phyloP scores from a whole-genome alignment of 371 early-diverging fungal species.

The Umbelopsis sp. region DNA sequence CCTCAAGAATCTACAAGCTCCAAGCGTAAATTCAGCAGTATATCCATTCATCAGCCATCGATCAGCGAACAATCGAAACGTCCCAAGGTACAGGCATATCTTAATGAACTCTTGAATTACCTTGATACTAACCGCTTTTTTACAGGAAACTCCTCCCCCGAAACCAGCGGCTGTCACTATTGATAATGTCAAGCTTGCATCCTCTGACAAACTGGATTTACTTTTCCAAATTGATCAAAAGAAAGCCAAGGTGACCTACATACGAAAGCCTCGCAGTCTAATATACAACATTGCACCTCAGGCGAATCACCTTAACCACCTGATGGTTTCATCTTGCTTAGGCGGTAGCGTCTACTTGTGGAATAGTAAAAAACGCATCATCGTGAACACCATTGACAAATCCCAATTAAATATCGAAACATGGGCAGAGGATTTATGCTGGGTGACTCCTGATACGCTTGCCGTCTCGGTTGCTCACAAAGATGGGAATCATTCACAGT shows the following conservation, averaged over 20 bases:
- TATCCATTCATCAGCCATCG: no score
- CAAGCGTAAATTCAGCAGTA: no score
- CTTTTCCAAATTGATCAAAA: constrained; percentile 18
- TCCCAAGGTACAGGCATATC: no score
- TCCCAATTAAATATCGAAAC: constrained; percentile 26
- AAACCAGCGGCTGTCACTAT: neutral
- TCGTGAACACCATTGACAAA: constrained; percentile 31
- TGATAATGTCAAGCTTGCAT: neutral
- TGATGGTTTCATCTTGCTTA: constrained; percentile 38
- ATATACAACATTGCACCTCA: constrained; percentile 32
- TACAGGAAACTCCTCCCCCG: neutral
- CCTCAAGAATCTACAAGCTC: no score
- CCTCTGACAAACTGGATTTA: neutral
- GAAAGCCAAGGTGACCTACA: constrained; percentile 16
- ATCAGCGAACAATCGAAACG: no score
- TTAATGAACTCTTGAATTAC: no score
- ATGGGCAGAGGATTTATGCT: constrained; percentile 44
- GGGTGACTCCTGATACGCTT: constrained; percentile 35
- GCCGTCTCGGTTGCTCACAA: constrained; percentile 15
- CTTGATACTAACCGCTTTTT: no score
- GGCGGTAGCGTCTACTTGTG: constrained; percentile 27
- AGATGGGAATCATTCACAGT: neutral
- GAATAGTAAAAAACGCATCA: constrained; percentile 11
- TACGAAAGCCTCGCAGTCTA: constrained; percentile 39
- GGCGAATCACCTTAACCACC: constrained; percentile 17